Percentiles rank a stretch among this genome's conserved stretches.
phyloP scores from a whole-genome alignment of 1,284 basidiomycete species.

The Psilocybe mexicana region DNA sequence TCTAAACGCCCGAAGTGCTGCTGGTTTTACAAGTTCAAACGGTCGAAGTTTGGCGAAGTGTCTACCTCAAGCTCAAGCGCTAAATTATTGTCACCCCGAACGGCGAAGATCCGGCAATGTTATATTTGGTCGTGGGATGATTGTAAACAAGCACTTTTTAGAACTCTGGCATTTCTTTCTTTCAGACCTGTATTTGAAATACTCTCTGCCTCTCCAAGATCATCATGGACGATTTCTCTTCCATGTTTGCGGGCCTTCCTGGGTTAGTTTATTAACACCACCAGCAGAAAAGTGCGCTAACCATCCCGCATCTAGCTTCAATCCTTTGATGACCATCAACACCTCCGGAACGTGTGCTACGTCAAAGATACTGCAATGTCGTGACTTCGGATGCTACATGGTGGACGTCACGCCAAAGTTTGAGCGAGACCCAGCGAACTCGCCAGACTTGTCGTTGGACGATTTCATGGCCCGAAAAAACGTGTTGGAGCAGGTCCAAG shows the following conservation, averaged over 20 bases:
- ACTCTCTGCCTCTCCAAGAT: neutral
- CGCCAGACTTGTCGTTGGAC: conserved; percentile 22
- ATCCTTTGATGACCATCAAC: conserved; percentile 29
- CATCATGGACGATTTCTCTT: conserved; percentile 38
- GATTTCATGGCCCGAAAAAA: conserved; percentile 22
- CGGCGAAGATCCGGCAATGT: too few species aligned
- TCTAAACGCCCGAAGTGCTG: too few species aligned
- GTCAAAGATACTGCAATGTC: conserved; percentile 24
- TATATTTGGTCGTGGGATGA: too few species aligned
- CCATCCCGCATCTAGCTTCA: conserved; percentile 18
- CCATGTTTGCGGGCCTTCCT: conserved; percentile 1
- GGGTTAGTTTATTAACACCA: neutral
- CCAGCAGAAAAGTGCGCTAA: neutral
- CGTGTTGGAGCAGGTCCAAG: conserved; percentile 27
- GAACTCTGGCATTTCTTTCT: too few species aligned
- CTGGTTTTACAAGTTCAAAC: too few species aligned
- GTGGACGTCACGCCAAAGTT: conserved; percentile 31
- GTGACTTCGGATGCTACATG: conserved; percentile 26
- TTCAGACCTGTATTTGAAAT: too few species aligned
- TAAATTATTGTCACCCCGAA: too few species aligned
- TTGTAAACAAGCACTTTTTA: too few species aligned
- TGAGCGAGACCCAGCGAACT: conserved; percentile 18
- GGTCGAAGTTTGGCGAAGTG: too few species aligned
- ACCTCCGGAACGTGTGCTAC: conserved; percentile 32
- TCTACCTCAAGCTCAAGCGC: too few species aligned